Percentiles rank a stretch among this genome's conserved stretches.
phyloP scores from a whole-genome alignment of 2,329 filamentous ascomycete species.

The Pyricularia sp. region DNA sequence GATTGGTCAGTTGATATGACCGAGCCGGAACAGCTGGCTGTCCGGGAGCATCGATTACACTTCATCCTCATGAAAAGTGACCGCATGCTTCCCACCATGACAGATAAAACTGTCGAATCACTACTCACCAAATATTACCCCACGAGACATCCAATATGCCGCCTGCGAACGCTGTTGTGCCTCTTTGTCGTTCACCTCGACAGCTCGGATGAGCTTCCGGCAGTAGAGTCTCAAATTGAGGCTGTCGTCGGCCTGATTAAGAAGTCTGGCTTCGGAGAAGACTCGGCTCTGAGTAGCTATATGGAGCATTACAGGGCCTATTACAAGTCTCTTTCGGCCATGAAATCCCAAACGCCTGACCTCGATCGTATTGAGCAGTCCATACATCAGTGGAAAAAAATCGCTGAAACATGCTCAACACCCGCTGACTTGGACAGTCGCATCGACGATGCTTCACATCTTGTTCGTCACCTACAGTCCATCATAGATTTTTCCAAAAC shows the following conservation, averaged over 20 bases:
- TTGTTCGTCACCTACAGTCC: conserved; percentile 37
- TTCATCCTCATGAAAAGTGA: conserved; percentile 27
- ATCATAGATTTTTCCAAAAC: conserved; percentile 38
- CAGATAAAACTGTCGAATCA: conserved; percentile 31
- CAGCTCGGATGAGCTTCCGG: conserved; percentile 22
- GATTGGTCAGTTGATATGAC: conserved; percentile 42
- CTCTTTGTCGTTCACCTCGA: conserved; percentile 37
- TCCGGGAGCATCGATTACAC: conserved; percentile 47
- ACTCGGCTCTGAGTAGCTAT: conserved; percentile 29
- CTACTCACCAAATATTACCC: conserved; percentile 36
- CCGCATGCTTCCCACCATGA: conserved; percentile 22
- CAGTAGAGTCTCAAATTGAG: conserved; percentile 26
- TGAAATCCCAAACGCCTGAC: conserved; percentile 19
- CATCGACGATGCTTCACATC: conserved; percentile 35
- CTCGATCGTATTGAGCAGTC: conserved; percentile 20
- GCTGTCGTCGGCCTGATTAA: conserved; percentile 22
- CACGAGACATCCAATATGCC: conserved; percentile 37
- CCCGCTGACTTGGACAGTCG: conserved; percentile 26
- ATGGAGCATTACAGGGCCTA: conserved; percentile 35
- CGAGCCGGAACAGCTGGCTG: conserved; percentile 39
- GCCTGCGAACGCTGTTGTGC: conserved; percentile 36
- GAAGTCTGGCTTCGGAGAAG: conserved; percentile 27
- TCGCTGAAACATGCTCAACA: conserved; percentile 25
- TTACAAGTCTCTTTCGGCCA: conserved; percentile 28
- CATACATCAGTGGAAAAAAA: conserved; percentile 29